Evolutionary conservation across 2,329 filamentous ascomycete species (phyloP).

Genomic region (Penicillium sp.): DNA sequence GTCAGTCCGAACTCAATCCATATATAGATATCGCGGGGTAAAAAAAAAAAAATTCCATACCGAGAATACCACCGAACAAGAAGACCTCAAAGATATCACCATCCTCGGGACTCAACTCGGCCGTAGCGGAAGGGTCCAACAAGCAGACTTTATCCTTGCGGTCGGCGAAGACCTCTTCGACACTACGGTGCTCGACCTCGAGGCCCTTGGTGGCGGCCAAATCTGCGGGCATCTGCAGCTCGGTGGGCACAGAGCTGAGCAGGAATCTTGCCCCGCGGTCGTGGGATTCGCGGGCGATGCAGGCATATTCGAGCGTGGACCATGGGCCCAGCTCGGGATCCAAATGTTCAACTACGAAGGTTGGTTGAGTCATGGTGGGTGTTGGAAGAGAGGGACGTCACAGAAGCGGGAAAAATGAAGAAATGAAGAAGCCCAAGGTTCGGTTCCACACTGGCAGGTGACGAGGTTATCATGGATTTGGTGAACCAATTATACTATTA

Average conservation of each 20-base stretch:
- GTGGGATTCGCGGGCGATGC: constrained; percentile 79
- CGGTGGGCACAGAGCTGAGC: constrained; percentile 73
- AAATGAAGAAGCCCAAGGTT: constrained; percentile 3
- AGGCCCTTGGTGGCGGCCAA: constrained; percentile 63
- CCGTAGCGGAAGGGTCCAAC: constrained; percentile 77
- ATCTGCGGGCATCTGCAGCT: constrained; percentile 59
- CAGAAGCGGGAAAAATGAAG: not conserved
- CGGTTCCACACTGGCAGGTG: constrained; percentile 3
- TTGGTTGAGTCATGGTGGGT: constrained; percentile 34
- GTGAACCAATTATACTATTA: not conserved
- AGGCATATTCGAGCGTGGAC: constrained; percentile 89
- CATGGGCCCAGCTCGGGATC: constrained; percentile 91
- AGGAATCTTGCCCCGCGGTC: constrained; percentile 67
- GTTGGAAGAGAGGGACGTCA: not conserved
- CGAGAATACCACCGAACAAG: constrained; percentile 92
- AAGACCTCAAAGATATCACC: constrained; percentile 82
- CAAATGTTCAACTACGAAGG: constrained; percentile 93
- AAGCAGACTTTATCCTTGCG: constrained; percentile 78
- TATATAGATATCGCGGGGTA: not conserved
- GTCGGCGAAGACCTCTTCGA: constrained; percentile 75
- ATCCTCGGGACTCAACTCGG: constrained; percentile 81
- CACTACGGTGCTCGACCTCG: constrained; percentile 69
- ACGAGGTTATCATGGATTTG: not conserved
- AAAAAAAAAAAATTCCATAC: constrained; percentile 48
- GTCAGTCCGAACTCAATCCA: constrained; percentile 1